phyloP scores from a whole-genome alignment of 2,329 filamentous ascomycete species.

The Beauveria medogensis region DNA sequence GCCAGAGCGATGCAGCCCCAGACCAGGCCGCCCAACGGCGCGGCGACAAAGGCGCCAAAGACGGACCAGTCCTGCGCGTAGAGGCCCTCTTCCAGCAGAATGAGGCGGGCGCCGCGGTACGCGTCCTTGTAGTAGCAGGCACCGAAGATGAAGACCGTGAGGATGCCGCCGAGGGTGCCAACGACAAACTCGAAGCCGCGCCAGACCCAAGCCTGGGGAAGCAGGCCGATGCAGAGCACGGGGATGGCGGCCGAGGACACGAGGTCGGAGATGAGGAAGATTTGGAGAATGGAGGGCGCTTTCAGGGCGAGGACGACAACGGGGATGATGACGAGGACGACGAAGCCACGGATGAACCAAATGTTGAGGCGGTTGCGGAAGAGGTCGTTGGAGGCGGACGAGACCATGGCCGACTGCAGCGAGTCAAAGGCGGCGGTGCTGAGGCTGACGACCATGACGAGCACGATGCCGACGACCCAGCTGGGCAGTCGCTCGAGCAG shows the following conservation, averaged over 20 bases:
- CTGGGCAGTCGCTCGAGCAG: constrained; percentile 62
- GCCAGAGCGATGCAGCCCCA: constrained; percentile 59
- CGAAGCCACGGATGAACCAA: constrained; percentile 61
- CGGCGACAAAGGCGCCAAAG: constrained; percentile 76
- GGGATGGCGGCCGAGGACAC: constrained; percentile 71
- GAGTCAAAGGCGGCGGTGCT: constrained; percentile 74
- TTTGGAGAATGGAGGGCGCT: constrained; percentile 67
- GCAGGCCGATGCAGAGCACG: constrained; percentile 64
- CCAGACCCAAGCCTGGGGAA: constrained; percentile 65
- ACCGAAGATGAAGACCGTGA: constrained; percentile 76
- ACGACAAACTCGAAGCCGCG: constrained; percentile 73
- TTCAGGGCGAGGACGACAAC: constrained; percentile 66
- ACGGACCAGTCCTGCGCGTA: constrained; percentile 73
- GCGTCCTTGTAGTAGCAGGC: constrained; percentile 68
- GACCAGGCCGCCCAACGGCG: constrained; percentile 65
- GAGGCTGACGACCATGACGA: constrained; percentile 72
- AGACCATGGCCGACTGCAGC: constrained; percentile 76
- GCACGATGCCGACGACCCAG: constrained; percentile 76
- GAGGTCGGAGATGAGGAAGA: constrained; percentile 75
- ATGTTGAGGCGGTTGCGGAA: constrained; percentile 75
- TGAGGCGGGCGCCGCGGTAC: constrained; percentile 53
- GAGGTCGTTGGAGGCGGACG: constrained; percentile 74
- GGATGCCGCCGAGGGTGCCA: constrained; percentile 67
- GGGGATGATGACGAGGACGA: constrained; percentile 67
- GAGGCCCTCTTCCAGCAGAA: constrained; percentile 64